These are phyloP conservation scores for Coemansia sp. DNA, from an alignment of 192 early-diverging fungal genomes.

Conservation along the genomic window DNA sequence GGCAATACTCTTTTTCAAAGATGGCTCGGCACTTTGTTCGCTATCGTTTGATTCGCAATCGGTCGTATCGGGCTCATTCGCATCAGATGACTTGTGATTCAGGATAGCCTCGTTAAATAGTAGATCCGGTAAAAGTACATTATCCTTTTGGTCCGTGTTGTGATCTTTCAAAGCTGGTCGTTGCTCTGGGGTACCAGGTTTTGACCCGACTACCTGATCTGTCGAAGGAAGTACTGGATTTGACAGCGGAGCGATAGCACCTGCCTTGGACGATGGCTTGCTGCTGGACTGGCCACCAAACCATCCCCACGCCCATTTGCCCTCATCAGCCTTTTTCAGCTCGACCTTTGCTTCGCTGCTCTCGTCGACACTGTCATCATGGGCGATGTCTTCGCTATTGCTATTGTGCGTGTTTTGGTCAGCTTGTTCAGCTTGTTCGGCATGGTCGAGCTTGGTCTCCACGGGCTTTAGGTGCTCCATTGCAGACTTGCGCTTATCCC, in stretches of 20 bases:
- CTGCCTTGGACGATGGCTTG: not conserved
- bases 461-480: conserved; percentile 26
- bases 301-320: conserved; percentile 14
- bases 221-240: not conserved
- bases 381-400: not conserved
- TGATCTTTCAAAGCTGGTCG: not conserved
- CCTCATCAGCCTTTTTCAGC: not conserved
- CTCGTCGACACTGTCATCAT: not conserved
- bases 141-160: conserved; percentile 12
- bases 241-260: not conserved
- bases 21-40: not conserved
- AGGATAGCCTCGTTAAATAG: conserved; percentile 11
- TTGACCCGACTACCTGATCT: not conserved
- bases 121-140: conserved; percentile 32
- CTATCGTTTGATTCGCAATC: not conserved
- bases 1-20: not conserved
- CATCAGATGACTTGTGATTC: not conserved
- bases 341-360: not conserved
- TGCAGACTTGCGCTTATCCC: conserved; percentile 3
- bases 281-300: conserved; percentile 7
- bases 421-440: conserved; percentile 4
- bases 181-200: not conserved
- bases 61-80: not conserved
- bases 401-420: not conserved
- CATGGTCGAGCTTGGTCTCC: too few species aligned